Conservation (phyloP, 495 filamentous ascomycete species). For the Penicillium roqueforti region DNA sequence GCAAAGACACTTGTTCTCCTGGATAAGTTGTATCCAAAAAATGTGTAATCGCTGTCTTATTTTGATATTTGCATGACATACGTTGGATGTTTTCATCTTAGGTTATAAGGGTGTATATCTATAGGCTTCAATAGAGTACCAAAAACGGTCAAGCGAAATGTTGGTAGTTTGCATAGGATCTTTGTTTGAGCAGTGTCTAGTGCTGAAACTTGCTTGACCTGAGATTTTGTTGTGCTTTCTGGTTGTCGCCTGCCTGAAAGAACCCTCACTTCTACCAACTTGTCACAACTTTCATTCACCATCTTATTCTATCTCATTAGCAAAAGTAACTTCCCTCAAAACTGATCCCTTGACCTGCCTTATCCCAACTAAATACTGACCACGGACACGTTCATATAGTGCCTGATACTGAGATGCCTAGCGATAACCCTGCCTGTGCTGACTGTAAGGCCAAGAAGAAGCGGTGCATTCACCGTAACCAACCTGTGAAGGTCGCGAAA, state of each 20-base stretch:
- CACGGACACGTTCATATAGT: neutral
- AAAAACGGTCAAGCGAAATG: neutral
- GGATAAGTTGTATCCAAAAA: neutral
- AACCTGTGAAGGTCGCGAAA: neutral
- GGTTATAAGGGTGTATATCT: neutral
- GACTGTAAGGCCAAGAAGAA: slow-evolving; percentile 22
- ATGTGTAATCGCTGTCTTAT: neutral
- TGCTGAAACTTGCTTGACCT: neutral
- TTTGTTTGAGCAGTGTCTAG: neutral
- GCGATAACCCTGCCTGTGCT: slow-evolving; percentile 9
- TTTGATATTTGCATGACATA: neutral
- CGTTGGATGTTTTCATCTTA: neutral
- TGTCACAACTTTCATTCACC: neutral
- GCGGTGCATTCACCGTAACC: slow-evolving; percentile 12
- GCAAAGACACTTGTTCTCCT: neutral
- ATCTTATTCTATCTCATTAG: neutral
- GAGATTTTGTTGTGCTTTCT: neutral
- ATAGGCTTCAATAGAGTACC: neutral
- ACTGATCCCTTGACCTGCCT: neutral
- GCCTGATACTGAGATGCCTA: slow-evolving; percentile 6
- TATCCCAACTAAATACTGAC: neutral
- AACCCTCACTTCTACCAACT: neutral
- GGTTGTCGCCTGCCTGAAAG: neutral
- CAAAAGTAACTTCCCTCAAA: neutral
- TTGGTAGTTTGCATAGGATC: neutral